Evolutionary conservation across 2,329 filamentous ascomycete genomes (phyloP).

Genomic region (Aspergillus hortae): DNA sequence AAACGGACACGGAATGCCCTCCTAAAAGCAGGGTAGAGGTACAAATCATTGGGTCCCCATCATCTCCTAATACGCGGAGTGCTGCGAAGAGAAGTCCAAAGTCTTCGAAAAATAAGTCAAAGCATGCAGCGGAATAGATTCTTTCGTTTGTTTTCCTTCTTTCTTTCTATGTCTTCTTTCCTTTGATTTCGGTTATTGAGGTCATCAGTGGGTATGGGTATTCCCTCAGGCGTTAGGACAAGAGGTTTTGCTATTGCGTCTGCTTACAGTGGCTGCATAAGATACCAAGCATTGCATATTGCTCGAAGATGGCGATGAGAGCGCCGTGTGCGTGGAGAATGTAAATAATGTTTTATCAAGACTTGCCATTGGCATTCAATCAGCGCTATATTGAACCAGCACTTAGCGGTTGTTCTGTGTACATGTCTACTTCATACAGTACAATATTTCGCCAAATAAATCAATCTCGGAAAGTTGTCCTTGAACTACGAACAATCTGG

Average conservation of each 20-base stretch:
- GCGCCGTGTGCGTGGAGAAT: constrained; percentile 1
- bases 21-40: constrained; percentile 12
- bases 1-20: not conserved
- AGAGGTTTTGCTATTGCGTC: constrained; percentile 2
- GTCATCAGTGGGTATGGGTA: constrained; percentile 4
- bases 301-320: constrained; percentile 1
- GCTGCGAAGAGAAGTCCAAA: constrained; percentile 1
- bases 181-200: not conserved
- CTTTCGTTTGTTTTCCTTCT: constrained; percentile 5
- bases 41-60: constrained; percentile 23
- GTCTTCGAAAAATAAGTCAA: constrained; percentile 1
- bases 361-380: too few relatives aligned
- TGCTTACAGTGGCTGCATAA: constrained; percentile 15
- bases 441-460: too few relatives aligned
- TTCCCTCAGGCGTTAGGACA: constrained; percentile 8
- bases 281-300: constrained; percentile 19
- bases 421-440: too few relatives aligned
- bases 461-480: too few relatives aligned
- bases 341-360: not conserved
- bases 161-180: constrained; percentile 1
- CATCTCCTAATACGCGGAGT: not conserved
- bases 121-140: not conserved
- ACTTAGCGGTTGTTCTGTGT: too few relatives aligned
- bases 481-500: too few relatives aligned
- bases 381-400: too few relatives aligned